A percentile compares a stretch with the other conserved stretches of the same genome.
Evolutionary conservation across 805 yeast genomes (phyloP).

Genomic region (Starmerella bombicola): DNA sequence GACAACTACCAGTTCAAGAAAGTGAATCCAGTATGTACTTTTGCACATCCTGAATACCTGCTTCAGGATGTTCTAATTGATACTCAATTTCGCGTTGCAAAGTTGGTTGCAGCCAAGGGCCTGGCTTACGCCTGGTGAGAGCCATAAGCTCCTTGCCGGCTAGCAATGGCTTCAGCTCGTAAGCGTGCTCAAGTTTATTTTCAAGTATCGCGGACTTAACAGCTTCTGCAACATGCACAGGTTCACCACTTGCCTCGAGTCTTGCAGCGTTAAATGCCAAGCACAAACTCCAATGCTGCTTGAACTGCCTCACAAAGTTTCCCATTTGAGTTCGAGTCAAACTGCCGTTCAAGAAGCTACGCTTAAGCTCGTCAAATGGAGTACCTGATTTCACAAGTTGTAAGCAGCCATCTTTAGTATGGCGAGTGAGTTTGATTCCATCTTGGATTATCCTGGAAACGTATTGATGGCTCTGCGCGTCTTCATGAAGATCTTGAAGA

Average conservation of each 20-base stretch:
- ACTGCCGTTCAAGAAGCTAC: constrained; percentile 20
- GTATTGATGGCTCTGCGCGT: constrained; percentile 12
- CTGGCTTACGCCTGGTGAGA: constrained; percentile 48
- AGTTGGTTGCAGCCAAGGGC: constrained; percentile 68
- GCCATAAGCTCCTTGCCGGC: constrained; percentile 56
- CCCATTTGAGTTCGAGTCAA: constrained; percentile 40
- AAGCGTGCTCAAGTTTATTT: constrained; percentile 33
- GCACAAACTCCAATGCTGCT: constrained; percentile 38
- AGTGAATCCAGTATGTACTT: constrained; percentile 23
- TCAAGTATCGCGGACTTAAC: constrained; percentile 26
- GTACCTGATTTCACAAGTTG: constrained; percentile 30
- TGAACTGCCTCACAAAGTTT: constrained; percentile 41
- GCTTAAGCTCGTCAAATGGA: constrained; percentile 23
- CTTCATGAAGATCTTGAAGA: constrained; percentile 33
- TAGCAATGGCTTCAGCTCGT: constrained; percentile 48
- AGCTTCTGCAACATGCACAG: constrained; percentile 28
- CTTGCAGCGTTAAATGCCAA: constrained; percentile 30
- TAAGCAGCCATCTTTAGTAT: constrained; percentile 37
- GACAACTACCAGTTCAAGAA: too few species aligned
- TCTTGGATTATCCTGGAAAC: constrained; percentile 47
- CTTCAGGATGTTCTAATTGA: constrained; percentile 66
- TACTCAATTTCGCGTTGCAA: constrained; percentile 48
- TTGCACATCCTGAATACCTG: constrained; percentile 43
- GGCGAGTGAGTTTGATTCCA: constrained; percentile 51
- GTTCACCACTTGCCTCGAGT: constrained; percentile 17